These are phyloP conservation scores for Pseudocercospora macadamiae DNA, from an alignment of 2,329 filamentous ascomycete genomes.

Conservation along the genomic window DNA sequence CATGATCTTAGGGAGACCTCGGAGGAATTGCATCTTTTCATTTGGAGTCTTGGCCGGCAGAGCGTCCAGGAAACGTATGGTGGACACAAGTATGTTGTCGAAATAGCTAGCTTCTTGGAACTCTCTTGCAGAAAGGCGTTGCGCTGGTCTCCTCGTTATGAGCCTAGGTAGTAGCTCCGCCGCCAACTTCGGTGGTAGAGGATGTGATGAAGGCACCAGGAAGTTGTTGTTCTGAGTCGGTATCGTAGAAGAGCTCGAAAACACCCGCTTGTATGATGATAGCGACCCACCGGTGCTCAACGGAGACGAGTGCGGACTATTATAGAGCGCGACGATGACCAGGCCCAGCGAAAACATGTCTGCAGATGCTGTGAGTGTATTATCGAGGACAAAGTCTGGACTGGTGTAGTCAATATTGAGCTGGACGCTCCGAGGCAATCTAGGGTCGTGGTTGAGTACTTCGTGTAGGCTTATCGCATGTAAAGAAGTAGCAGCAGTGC, in stretches of 20 bases:
- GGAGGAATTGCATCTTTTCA: conserved; percentile 90
- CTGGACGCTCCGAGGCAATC: conserved; percentile 80
- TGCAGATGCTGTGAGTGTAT: conserved; percentile 77
- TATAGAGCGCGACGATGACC: conserved; percentile 86
- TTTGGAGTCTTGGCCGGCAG: conserved; percentile 88
- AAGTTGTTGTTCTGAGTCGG: conserved; percentile 84
- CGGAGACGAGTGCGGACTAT: conserved; percentile 88
- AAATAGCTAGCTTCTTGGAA: conserved; percentile 97
- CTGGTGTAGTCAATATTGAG: conserved; percentile 91
- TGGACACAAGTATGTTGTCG: conserved; percentile 94
- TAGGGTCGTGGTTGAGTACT: conserved; percentile 79
- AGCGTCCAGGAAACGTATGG: conserved; percentile 89
- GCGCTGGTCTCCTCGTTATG: conserved; percentile 83
- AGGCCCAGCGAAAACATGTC: conserved; percentile 95
- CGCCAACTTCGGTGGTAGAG: conserved; percentile 77
- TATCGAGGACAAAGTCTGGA: conserved; percentile 92
- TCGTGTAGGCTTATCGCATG: conserved; percentile 81
- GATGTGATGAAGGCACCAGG: conserved; percentile 66
- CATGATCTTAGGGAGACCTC: conserved; percentile 82
- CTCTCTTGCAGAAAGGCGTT: conserved; percentile 82
- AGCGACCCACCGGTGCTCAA: conserved; percentile 79
- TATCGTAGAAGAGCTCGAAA: conserved; percentile 75
- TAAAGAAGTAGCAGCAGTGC: conserved; percentile 67
- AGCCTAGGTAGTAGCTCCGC: conserved; percentile 78
- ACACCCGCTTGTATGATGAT: conserved; percentile 82